Conservation (phyloP, 441 rosid genomes). For the Dalechampia spathulata region DNA sequence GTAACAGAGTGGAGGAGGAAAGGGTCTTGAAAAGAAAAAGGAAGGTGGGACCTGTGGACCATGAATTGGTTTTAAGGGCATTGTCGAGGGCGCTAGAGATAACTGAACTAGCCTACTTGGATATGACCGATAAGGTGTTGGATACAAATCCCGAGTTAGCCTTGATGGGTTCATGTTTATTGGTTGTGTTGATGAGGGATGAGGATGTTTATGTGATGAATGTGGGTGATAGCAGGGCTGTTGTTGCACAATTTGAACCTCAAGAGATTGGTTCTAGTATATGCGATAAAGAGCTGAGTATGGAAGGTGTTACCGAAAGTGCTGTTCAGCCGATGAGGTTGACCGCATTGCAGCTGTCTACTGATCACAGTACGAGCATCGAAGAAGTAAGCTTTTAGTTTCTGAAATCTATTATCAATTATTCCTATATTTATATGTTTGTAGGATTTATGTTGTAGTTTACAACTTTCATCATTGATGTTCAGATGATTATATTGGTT, state of each 20-base stretch:
- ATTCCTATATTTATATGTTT: conserved; percentile 1
- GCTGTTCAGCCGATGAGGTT: conserved; percentile 37
- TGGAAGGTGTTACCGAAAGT: conserved; percentile 41
- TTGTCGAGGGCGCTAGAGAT: conserved; percentile 79
- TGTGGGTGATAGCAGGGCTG: conserved; percentile 95
- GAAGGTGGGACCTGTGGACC: conserved; percentile 74
- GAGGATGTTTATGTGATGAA: conserved; percentile 97
- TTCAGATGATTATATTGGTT: conserved; percentile 5
- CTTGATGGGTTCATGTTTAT: conserved; percentile 92
- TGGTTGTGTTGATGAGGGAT: conserved; percentile 87
- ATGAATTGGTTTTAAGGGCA: conserved; percentile 68
- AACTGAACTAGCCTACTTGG: conserved; percentile 77
- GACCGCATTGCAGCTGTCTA: conserved; percentile 85
- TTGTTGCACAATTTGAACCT: conserved; percentile 68
- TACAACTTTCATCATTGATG: neutral
- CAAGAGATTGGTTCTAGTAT: conserved; percentile 40
- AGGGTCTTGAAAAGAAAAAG: conserved; percentile 43
- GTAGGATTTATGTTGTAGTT: neutral
- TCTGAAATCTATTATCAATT: neutral
- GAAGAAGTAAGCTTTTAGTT: conserved; percentile 66
- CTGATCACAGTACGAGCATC: conserved; percentile 94
- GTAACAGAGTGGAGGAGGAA: conserved; percentile 40
- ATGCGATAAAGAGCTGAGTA: conserved; percentile 27
- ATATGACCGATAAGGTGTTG: conserved; percentile 92
- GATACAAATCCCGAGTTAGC: conserved; percentile 88